Conservation (phyloP, 2,329 filamentous ascomycete species). For the Coniochaeta hoffmannii region DNA sequence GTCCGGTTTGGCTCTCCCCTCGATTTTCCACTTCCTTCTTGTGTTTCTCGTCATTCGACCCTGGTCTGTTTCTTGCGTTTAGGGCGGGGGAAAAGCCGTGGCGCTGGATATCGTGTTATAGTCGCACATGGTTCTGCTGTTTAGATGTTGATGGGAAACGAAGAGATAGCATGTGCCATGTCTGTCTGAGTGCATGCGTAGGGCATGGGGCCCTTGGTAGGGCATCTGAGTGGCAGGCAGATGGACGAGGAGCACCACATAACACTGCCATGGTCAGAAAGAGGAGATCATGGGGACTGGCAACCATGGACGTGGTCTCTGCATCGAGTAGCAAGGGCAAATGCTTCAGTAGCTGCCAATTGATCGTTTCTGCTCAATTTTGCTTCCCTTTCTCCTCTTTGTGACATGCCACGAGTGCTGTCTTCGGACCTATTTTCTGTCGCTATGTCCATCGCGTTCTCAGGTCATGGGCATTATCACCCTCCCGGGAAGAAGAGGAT, state of each 20-base stretch:
- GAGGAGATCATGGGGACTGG: not conserved
- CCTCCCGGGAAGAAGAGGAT: no score
- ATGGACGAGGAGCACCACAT: no score
- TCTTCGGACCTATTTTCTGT: not conserved
- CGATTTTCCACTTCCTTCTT: not conserved
- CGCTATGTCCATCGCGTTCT: not conserved
- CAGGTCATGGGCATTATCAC: no score
- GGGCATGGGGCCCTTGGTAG: not conserved
- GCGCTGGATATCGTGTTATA: not conserved
- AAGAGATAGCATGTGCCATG: not conserved
- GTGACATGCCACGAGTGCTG: not conserved
- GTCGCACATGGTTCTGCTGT: not conserved
- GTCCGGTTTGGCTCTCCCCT: not conserved
- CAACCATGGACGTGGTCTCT: not conserved
- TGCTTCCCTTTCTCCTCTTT: not conserved
- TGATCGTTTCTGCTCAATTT: not conserved
- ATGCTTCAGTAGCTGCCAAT: not conserved
- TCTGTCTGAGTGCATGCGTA: not conserved
- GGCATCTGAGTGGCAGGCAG: not conserved
- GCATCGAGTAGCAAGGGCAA: not conserved
- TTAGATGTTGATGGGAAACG: not conserved
- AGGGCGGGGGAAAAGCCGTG: not conserved
- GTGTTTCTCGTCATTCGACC: not conserved
- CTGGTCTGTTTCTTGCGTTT: not conserved
- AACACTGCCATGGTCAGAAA: not conserved